Evolutionary conservation across 805 yeast species (phyloP).

Genomic region (Sugiyamaella chiloensis): DNA sequence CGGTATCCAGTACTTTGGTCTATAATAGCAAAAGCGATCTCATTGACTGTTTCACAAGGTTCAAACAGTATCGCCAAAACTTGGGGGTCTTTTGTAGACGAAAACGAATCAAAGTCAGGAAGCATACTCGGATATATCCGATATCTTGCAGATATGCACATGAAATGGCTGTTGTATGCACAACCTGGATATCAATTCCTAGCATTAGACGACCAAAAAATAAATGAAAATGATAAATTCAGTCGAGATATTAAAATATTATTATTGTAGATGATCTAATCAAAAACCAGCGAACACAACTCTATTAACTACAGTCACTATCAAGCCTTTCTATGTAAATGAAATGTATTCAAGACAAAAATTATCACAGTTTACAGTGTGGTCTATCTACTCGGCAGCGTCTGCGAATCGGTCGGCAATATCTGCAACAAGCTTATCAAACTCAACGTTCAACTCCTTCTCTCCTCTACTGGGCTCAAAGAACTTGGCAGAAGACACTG

Average conservation of each 20-base stretch:
- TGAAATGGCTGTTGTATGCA: too few relatives aligned
- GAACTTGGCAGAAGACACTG: conserved; percentile 92
- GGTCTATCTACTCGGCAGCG: conserved; percentile 77
- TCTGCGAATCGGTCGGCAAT: conserved; percentile 93
- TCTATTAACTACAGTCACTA: too few relatives aligned
- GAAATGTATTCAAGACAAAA: too few relatives aligned
- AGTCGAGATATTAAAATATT: too few relatives aligned
- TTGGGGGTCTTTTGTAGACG: conserved; percentile 31
- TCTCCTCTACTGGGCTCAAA: conserved; percentile 93
- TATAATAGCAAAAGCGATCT: conserved; percentile 30
- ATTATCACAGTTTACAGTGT: too few relatives aligned
- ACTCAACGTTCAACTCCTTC: conserved; percentile 69
- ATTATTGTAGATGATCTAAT: too few relatives aligned
- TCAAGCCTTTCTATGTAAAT: too few relatives aligned
- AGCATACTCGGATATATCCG: conserved; percentile 3
- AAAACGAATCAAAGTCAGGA: conserved; percentile 1
- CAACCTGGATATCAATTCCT: too few relatives aligned
- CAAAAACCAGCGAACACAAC: too few relatives aligned
- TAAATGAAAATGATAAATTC: too few relatives aligned
- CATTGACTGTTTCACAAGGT: conserved; percentile 51
- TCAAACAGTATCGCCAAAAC: conserved; percentile 60
- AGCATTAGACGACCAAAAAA: too few relatives aligned
- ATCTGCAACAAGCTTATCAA: conserved; percentile 66
- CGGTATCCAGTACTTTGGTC: conserved; percentile 22
- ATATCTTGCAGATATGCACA: too few relatives aligned